Evolutionary conservation across 257 asterid species (phyloP).

Genomic region (Solanum boliviense): DNA sequence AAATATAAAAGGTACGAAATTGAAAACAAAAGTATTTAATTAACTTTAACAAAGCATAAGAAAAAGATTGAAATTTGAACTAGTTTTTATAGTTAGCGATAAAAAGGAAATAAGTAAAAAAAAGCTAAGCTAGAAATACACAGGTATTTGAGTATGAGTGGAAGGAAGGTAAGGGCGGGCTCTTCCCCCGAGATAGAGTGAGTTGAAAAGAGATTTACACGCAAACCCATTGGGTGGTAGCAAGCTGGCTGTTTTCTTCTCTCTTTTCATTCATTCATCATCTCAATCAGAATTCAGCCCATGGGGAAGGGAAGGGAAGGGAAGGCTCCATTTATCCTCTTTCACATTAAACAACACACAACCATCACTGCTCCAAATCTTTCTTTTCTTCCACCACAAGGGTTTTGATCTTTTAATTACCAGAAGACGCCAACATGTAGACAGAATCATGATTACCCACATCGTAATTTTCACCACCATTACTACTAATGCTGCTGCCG

Average conservation of each 20-base stretch:
- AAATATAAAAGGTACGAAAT: too few relatives aligned
- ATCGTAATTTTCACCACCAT: background rate
- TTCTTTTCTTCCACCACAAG: background rate
- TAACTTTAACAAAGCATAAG: background rate
- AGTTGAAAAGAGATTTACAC: conserved; percentile 16
- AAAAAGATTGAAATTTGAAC: background rate
- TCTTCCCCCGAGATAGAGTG: background rate
- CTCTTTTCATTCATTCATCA: background rate
- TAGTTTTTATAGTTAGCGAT: background rate
- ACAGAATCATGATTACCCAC: conserved; percentile 15
- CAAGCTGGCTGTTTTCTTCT: conserved; percentile 7
- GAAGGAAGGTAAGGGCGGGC: background rate
- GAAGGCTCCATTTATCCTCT: background rate
- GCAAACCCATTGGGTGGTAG: conserved; percentile 22
- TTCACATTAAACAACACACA: background rate
- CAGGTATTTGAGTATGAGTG: background rate
- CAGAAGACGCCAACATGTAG: background rate
- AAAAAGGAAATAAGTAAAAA: background rate
- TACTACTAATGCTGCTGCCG: background rate
- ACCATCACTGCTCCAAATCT: background rate
- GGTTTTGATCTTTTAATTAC: background rate
- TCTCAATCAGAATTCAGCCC: background rate
- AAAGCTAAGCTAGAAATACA: background rate
- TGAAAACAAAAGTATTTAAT: too few relatives aligned
- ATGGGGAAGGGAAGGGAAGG: background rate